Base-by-base conservation (phyloP, 352 stramenopile species). In the Globisporangium spinosum region DNA sequence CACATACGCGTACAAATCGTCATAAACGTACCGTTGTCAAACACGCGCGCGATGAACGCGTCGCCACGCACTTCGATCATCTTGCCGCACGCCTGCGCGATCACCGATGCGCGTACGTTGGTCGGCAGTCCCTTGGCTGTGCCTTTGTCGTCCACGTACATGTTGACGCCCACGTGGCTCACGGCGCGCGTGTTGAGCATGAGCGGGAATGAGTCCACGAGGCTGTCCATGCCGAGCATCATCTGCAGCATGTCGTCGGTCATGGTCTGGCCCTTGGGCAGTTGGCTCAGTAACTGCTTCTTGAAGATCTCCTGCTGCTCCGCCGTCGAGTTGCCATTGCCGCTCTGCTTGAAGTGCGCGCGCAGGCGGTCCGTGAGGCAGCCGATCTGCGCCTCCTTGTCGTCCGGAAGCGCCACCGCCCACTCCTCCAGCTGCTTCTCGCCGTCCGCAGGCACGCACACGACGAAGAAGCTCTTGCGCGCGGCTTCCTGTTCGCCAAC, bases 121-220 rank as follows among this genome's bases (percentile, higher is more conserved):
- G 82, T 85, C 10, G 87, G 73, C 20, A 96, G 69, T 1, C 82
- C 83, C 73, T 97, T 97, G 57, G 89, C 86, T 13, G 88, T 94
- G 62, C 89, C 89, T 68, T 94, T 97, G 74, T 97, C 89, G 69
- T 97, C 89, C 57, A 97, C 89, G 69, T 97, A 97, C 82, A 97
- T 89, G 72, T 95, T 97, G 54, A 97, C 64, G 20, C 87, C 87
- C 15, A 97, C 71, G 72, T 94, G 82, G 54, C 77, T 69, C 34
- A 85, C 81, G 2, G 82, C 83, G 35, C 75, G 74, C 58, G 82
- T 87, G 77, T 97, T 97, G 62, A 92, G 76, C 66, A 95, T 80
- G 25, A 97, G 78, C n/a, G 88, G 85, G 25, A 97, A 81, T 55
- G 89, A 93, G 68, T 97, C 89, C 68, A 96, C 88, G 12, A 95